phyloP scores from a whole-genome alignment of 2,329 filamentous ascomycete species.

The Apiospora malaysiana region DNA sequence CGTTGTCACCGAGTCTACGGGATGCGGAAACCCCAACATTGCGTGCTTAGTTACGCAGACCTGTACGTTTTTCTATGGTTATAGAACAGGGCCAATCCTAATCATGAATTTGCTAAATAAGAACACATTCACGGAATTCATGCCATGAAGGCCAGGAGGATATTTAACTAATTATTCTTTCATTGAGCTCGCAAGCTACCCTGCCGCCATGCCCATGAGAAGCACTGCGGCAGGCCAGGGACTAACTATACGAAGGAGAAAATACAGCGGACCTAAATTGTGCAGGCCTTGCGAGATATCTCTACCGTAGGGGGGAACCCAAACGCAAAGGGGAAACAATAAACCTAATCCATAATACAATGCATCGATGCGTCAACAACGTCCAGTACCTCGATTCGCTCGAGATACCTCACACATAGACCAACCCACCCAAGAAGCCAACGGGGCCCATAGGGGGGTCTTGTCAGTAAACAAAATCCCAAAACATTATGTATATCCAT shows the following conservation, averaged over 20 bases:
- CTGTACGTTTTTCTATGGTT: too few relatives aligned
- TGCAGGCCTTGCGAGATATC: not conserved
- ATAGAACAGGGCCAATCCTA: not conserved
- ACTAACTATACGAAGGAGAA: not conserved
- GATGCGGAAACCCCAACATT: too few relatives aligned
- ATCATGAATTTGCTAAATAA: too few relatives aligned
- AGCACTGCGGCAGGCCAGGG: slow-evolving; percentile 8
- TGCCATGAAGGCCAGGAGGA: not conserved
- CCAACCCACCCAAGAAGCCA: not conserved
- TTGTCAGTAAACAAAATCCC: slow-evolving; percentile 3
- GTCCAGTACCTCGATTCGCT: not conserved
- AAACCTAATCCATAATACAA: slow-evolving; percentile 17
- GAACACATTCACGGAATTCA: not conserved
- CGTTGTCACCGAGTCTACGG: too few relatives aligned
- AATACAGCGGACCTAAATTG: not conserved
- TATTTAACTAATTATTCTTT: not conserved
- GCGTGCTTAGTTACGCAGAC: too few relatives aligned
- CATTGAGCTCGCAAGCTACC: not conserved
- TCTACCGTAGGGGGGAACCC: not conserved
- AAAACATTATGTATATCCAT: slow-evolving; percentile 20
- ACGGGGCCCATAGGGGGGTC: not conserved
- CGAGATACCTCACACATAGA: not conserved
- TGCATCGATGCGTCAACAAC: slow-evolving; percentile 15
- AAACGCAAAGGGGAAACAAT: slow-evolving; percentile 13
- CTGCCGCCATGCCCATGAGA: slow-evolving; percentile 1